phyloP scores from a whole-genome alignment of 1,284 basidiomycete species.

The Volvariella volvacea region DNA sequence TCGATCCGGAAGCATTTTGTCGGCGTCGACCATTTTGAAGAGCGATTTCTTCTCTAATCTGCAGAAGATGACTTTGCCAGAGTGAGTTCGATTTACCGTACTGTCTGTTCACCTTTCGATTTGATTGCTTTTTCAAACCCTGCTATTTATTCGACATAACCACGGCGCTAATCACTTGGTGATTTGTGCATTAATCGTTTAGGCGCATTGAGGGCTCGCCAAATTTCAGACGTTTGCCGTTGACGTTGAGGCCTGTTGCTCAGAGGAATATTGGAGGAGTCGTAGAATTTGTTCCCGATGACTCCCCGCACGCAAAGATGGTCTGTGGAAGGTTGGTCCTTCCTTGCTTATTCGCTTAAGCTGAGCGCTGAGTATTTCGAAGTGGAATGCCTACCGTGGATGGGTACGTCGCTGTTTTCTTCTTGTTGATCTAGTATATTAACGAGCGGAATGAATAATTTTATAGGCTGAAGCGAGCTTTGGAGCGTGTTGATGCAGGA shows the following conservation, averaged over 20 bases:
- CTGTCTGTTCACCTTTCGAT: neutral
- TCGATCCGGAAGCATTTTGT: constrained; percentile 83
- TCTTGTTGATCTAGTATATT: constrained; percentile 5
- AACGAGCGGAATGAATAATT: constrained; percentile 1
- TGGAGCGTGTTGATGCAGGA: constrained; percentile 76
- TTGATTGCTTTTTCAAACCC: constrained; percentile 6
- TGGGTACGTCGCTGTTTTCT: constrained; percentile 43
- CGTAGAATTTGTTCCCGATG: constrained; percentile 12
- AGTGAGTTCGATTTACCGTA: constrained; percentile 49
- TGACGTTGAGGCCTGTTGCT: constrained; percentile 44
- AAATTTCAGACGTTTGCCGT: constrained; percentile 80
- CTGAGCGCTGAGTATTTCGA: neutral
- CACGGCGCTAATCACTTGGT: neutral
- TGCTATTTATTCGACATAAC: no score
- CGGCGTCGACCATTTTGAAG: constrained; percentile 93
- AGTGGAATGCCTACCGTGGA: constrained; percentile 88
- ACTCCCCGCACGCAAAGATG: constrained; percentile 44
- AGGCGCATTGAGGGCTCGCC: constrained; percentile 91
- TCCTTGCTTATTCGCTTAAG: neutral
- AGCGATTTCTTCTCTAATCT: constrained; percentile 95
- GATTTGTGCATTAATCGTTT: constrained; percentile 2
- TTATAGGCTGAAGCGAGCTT: constrained; percentile 71
- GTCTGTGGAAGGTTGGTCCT: constrained; percentile 74
- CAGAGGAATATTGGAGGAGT: constrained; percentile 13
- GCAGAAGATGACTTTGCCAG: constrained; percentile 92